Percentiles rank a stretch among this genome's conserved stretches.
phyloP scores from a whole-genome alignment of 176 grass and related monocot genomes.

The Alopecurus myosuroides region DNA sequence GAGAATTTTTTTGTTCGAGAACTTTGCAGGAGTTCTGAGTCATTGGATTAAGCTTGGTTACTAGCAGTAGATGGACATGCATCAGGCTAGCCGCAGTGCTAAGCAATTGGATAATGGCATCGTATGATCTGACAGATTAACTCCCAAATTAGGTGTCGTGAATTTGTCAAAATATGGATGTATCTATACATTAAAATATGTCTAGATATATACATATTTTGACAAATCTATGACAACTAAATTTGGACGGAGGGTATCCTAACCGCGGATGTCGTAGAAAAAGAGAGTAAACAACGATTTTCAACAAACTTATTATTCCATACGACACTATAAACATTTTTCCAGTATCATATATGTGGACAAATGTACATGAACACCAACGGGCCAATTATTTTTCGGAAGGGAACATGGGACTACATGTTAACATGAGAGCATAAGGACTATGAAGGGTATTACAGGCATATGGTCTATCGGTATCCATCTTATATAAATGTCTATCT shows the following conservation, averaged over 20 bases:
- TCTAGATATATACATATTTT: too few species aligned
- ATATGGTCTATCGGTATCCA: not conserved
- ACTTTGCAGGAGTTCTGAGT: too few species aligned
- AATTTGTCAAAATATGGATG: too few species aligned
- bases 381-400: constrained; percentile 1
- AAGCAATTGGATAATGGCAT: not conserved
- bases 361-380: not conserved
- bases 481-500: not conserved
- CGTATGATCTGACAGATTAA: not conserved
- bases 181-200: too few species aligned
- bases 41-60: too few species aligned
- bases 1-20: too few species aligned
- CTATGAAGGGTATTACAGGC: not conserved
- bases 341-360: not conserved
- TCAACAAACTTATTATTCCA: not conserved
- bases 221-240: too few species aligned
- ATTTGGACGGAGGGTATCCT: too few species aligned
- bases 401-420: constrained; percentile 10
- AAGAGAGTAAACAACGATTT: not conserved
- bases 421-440: not conserved
- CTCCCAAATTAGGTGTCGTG: too few species aligned
- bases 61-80: not conserved
- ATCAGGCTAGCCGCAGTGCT: not conserved
- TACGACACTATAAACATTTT: not conserved
- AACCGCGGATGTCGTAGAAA: not conserved